Conservation (phyloP, 1,284 basidiomycete genomes). For the Testicularia cyperi region DNA sequence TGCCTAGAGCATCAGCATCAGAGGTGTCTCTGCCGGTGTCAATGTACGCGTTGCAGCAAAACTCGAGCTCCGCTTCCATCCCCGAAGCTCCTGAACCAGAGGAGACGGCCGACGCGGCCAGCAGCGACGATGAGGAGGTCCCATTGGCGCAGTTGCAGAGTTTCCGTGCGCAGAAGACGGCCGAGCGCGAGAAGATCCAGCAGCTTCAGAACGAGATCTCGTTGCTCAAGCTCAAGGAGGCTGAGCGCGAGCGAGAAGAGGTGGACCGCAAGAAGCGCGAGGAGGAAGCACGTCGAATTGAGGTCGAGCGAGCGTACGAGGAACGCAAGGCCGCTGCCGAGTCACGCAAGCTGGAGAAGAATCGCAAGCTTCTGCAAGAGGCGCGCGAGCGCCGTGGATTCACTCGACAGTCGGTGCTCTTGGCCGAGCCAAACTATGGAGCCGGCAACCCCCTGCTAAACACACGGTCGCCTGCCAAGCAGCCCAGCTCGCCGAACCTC, state of each 20-base stretch:
- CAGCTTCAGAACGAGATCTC: slow-evolving; percentile 29
- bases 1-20: slow-evolving; percentile 3
- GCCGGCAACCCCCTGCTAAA: slow-evolving; percentile 20
- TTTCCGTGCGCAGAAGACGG: slow-evolving; percentile 18
- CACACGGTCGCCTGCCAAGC: slow-evolving; percentile 1
- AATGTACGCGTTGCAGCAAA: slow-evolving; percentile 3
- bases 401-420: slow-evolving; percentile 18
- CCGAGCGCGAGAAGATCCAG: slow-evolving; percentile 24
- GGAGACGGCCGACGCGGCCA: slow-evolving; percentile 7
- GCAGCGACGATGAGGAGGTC: slow-evolving; percentile 46
- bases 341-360: slow-evolving; percentile 23
- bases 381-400: slow-evolving; percentile 30
- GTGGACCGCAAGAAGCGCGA: slow-evolving; percentile 17
- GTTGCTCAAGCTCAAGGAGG: slow-evolving; percentile 11
- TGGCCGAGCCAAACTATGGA: slow-evolving; percentile 29
- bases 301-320: slow-evolving; percentile 12
- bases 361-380: slow-evolving; percentile 23
- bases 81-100: slow-evolving; percentile 8
- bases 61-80: slow-evolving; percentile 10
- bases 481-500: slow-evolving; percentile 12
- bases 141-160: slow-evolving; percentile 34
- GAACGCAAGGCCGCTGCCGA: slow-evolving; percentile 16
- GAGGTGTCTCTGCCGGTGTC: slow-evolving; percentile 7
- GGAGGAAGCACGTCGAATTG: slow-evolving; percentile 19
- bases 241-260: slow-evolving; percentile 19